Evolutionary conservation across 257 asterid species (phyloP).

Genomic region (Euphrasia confusa): DNA sequence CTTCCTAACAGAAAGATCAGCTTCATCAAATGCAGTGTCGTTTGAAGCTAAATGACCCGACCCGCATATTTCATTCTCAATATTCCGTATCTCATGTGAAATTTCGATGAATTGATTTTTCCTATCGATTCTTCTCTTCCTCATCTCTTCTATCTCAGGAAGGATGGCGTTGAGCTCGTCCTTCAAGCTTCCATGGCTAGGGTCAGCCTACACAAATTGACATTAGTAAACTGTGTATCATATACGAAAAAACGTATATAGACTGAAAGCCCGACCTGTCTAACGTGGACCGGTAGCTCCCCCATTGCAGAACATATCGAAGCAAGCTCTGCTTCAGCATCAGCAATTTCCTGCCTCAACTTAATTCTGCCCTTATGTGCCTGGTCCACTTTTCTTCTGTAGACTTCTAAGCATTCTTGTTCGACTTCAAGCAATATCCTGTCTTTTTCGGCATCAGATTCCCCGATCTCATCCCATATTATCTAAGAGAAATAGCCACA

Average conservation of each 20-base stretch:
- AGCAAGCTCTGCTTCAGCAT: constrained; percentile 91
- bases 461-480: constrained; percentile 97
- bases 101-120: constrained; percentile 60
- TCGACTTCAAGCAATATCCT: constrained; percentile 66
- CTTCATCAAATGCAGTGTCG: constrained; percentile 42
- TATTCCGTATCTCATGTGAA: constrained; percentile 49
- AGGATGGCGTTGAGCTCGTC: constrained; percentile 62
- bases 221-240: background rate
- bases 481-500: constrained; percentile 36
- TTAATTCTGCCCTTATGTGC: constrained; percentile 74
- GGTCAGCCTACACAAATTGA: constrained; percentile 52
- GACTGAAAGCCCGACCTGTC: background rate
- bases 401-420: constrained; percentile 80
- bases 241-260: no score
- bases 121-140: constrained; percentile 65
- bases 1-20: constrained; percentile 65
- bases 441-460: constrained; percentile 67
- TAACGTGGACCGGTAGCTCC: constrained; percentile 75
- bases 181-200: constrained; percentile 58
- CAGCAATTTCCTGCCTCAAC: constrained; percentile 85
- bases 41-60: constrained; percentile 29
- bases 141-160: constrained; percentile 86
- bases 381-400: constrained; percentile 75
- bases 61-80: constrained; percentile 55
- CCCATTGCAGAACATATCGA: constrained; percentile 84